Evolutionary conservation across 1,284 basidiomycete genomes (phyloP).

Genomic region (Ceratobasidium sp.): DNA sequence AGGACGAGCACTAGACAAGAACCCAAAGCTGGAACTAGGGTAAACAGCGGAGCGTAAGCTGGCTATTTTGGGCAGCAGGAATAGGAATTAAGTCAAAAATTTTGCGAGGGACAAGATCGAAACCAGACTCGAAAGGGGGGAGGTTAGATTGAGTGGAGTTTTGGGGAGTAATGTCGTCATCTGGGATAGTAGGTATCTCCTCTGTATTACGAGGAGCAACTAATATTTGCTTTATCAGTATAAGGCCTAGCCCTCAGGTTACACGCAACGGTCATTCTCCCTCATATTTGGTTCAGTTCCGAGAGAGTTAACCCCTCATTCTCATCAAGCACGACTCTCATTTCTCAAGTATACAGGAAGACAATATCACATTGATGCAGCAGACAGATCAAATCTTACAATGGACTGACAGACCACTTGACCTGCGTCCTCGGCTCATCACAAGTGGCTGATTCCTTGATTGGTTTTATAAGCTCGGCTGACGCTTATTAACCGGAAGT

Average conservation of each 20-base stretch:
- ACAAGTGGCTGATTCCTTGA: constrained; percentile 67
- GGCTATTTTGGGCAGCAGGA: too few relatives aligned
- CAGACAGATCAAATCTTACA: constrained; percentile 81
- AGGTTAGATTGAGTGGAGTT: too few relatives aligned
- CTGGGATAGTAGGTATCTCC: constrained; percentile 82
- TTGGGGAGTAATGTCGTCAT: too few relatives aligned
- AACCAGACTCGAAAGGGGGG: too few relatives aligned
- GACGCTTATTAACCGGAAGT: constrained; percentile 60
- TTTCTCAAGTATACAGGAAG: constrained; percentile 59
- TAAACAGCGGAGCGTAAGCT: too few relatives aligned
- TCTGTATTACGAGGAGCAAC: neutral
- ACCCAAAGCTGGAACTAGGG: too few relatives aligned
- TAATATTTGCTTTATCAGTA: constrained; percentile 10
- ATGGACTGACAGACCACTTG: constrained; percentile 83
- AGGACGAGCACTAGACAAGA: too few relatives aligned
- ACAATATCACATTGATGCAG: constrained; percentile 71
- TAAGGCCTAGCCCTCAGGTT: constrained; percentile 87
- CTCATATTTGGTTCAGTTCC: constrained; percentile 84
- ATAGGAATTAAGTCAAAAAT: too few relatives aligned
- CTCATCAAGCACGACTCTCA: constrained; percentile 12
- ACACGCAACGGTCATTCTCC: constrained; percentile 75
- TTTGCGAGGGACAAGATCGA: too few relatives aligned
- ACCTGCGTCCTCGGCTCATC: constrained; percentile 81
- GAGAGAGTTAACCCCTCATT: constrained; percentile 60
- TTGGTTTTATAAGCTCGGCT: neutral